Evolutionary conservation across 2,329 filamentous ascomycete genomes (phyloP), one percentile per base, ranked within the genome.

Genomic region (Aquanectria penicillioides): DNA sequence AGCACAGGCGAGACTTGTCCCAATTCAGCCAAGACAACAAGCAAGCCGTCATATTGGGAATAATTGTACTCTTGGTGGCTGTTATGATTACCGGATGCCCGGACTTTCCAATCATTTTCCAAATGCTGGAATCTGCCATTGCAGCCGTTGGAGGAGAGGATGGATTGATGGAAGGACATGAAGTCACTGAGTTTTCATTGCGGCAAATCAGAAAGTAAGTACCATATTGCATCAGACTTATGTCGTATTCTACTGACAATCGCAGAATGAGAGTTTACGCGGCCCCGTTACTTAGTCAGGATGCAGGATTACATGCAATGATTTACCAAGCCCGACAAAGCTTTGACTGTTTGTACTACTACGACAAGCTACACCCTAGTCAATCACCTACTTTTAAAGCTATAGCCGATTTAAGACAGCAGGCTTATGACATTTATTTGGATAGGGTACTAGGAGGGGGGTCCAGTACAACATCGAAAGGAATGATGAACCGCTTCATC

Each of bases 401-500:
- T 0, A 38, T 66, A 1, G 52, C 50, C 1, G 36, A 57, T 23
- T 31, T 66, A 6, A 40, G 59, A 28, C 43, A 64, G 6, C 62
- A 63, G n/a, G 62, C 62, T 0, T 64, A 60, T n/a, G 34, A 52
- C 5, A 62, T 62, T 2, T 62, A 65, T 17, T 37, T 65, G 4
- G 48, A 56, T 4, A 31, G 61, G 2, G 63, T 61, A 10, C 46
- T 57, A 5, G 44, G 36, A 5, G 31, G 33, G 7, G 31, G 34
- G 3, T 47, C 34, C 3, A 28, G n/a, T 94, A 69, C 91, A 94
- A 71, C 91, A 90, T 63, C 85, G 87, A n/a, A 77, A 94, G 4
- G 54, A 10, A 57, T 64, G 11, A 55, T 68, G 34, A 50, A 64
- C 3, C 61, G 47, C 3, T 71, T 68, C 34, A 66, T 61, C 12